These are phyloP conservation scores for Trametes meyenii DNA, from an alignment of 768 basidiomycete genomes.

Conservation along the genomic window DNA sequence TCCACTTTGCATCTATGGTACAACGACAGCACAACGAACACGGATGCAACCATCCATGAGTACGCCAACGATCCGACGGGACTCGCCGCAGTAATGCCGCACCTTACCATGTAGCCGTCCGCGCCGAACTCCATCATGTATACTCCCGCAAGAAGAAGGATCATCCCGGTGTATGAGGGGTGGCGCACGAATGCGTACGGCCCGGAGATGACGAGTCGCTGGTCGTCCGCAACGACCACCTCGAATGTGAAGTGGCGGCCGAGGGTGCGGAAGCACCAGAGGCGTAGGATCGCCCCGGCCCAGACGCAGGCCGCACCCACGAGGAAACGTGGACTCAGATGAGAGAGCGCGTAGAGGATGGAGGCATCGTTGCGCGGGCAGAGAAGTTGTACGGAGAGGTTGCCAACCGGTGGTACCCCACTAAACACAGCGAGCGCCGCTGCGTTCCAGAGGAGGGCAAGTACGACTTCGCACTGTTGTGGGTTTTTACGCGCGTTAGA, in stretches of 20 bases:
- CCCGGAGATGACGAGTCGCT: conserved; percentile 37
- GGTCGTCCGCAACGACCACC: conserved; percentile 35
- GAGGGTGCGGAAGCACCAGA: conserved; percentile 36
- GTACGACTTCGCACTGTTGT: background rate
- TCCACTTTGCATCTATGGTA: conserved; percentile 27
- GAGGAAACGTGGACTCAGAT: conserved; percentile 6
- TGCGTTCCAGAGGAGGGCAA: background rate
- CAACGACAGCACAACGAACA: background rate
- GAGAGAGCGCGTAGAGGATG: background rate
- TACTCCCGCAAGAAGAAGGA: conserved; percentile 17
- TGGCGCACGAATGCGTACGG: conserved; percentile 42
- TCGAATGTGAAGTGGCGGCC: conserved; percentile 41
- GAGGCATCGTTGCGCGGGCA: background rate
- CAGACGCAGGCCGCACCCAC: conserved; percentile 3
- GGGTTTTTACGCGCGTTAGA: background rate
- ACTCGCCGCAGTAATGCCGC: background rate
- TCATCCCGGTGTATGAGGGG: conserved; percentile 36
- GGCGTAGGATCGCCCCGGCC: conserved; percentile 18
- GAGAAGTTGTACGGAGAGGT: background rate
- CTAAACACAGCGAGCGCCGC: background rate
- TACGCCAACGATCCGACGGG: background rate
- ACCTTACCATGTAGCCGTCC: background rate
- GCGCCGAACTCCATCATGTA: background rate
- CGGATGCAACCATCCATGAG: background rate
- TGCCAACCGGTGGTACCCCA: background rate